phyloP scores from a whole-genome alignment of 257 asterid species.

The Galeopsis tetrahit region DNA sequence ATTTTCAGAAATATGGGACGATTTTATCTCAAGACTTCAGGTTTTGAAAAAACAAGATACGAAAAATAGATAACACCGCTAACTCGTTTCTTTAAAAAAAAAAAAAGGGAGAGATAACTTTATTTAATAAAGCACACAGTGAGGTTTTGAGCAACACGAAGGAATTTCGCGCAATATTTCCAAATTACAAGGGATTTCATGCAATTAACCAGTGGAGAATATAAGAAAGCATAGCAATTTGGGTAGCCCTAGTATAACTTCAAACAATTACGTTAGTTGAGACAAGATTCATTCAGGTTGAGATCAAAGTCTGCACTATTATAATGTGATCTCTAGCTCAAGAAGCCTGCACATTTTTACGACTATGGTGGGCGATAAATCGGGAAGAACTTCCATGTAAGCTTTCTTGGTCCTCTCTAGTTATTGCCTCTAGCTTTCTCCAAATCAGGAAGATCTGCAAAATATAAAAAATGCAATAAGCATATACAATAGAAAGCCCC shows the following conservation, averaged over 20 bases:
- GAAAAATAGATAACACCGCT: too few species aligned
- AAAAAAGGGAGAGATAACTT: too few species aligned
- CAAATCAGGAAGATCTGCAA: conserved; percentile 89
- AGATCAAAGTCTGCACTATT: conserved; percentile 34
- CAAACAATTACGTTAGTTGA: conserved; percentile 11
- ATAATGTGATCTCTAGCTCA: conserved; percentile 28
- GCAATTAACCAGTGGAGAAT: neutral
- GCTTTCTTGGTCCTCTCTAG: conserved; percentile 23
- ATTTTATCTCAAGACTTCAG: too few species aligned
- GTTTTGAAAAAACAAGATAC: too few species aligned
- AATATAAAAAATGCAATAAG: conserved; percentile 17
- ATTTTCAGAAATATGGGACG: too few species aligned
- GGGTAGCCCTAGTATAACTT: conserved; percentile 15
- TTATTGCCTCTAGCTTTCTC: conserved; percentile 67
- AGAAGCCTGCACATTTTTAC: conserved; percentile 24
- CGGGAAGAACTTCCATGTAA: conserved; percentile 1
- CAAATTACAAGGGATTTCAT: too few species aligned
- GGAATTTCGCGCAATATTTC: too few species aligned
- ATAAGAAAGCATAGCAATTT: conserved; percentile 10
- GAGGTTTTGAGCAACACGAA: too few species aligned
- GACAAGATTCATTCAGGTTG: conserved; percentile 2
- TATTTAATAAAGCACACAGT: too few species aligned
- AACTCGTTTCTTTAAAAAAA: too few species aligned
- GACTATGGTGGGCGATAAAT: neutral
- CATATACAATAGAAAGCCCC: conserved; percentile 10